Evolutionary conservation across 495 filamentous ascomycete genomes (phyloP).

Genomic region (Parathielavia hyrcaniae): DNA sequence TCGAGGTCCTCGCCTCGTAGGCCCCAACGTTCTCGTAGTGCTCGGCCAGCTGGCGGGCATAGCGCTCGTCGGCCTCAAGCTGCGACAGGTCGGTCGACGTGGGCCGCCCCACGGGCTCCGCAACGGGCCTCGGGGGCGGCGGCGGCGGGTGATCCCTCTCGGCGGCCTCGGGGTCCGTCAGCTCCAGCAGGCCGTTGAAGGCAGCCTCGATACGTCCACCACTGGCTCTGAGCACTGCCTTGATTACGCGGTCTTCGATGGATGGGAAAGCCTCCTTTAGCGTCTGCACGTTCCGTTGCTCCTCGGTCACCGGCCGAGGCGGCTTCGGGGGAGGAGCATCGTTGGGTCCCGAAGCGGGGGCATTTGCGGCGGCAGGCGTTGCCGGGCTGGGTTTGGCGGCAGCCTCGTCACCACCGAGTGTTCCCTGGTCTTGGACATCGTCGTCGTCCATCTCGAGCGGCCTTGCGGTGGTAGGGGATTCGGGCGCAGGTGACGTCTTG

Average conservation of each 20-base stretch:
- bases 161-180: constrained; percentile 86
- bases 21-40: constrained; percentile 64
- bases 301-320: constrained; percentile 73
- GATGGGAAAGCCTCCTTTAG: constrained; percentile 89
- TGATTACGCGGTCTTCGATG: constrained; percentile 75
- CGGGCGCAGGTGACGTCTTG: constrained; percentile 45
- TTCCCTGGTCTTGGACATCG: constrained; percentile 56
- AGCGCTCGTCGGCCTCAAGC: constrained; percentile 83
- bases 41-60: constrained; percentile 87
- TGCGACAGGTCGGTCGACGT: constrained; percentile 63
- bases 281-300: constrained; percentile 78
- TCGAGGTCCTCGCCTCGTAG: constrained; percentile 48
- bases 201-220: constrained; percentile 84
- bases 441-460: constrained; percentile 86
- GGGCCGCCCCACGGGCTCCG: constrained; percentile 35
- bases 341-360: constrained; percentile 37
- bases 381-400: constrained; percentile 34
- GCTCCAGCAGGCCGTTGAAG: constrained; percentile 90
- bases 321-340: constrained; percentile 73
- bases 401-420: constrained; percentile 37
- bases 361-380: constrained; percentile 33
- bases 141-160: constrained; percentile 58
- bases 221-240: constrained; percentile 81
- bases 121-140: constrained; percentile 61
- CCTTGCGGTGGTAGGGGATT: constrained; percentile 79